Conservation (phyloP, 176 grass and related monocot species). For the Cenchrus americanus region DNA sequence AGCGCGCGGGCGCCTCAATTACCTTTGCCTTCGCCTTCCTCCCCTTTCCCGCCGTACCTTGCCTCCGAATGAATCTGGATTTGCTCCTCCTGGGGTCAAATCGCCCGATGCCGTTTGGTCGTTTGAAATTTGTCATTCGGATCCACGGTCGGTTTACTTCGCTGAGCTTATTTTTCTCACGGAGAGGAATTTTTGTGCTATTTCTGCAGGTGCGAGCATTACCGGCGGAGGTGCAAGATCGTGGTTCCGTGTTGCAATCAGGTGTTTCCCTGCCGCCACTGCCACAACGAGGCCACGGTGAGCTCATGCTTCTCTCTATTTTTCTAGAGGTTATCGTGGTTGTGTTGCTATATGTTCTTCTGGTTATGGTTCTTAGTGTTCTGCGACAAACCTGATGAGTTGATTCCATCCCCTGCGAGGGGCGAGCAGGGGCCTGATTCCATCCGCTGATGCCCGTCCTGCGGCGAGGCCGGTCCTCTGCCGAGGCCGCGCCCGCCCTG, state of each 20-base stretch:
- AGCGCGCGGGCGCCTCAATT: neutral
- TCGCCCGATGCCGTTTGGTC: neutral
- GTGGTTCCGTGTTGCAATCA: slow-evolving; percentile 85
- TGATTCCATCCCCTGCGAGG: no score
- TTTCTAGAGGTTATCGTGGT: no score
- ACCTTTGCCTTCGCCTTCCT: neutral
- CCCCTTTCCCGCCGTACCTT: neutral
- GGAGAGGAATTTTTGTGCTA: neutral
- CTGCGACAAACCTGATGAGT: no score
- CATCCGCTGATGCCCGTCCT: no score
- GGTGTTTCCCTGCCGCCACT: slow-evolving; percentile 87
- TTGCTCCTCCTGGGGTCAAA: neutral
- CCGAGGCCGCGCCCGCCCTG: no score
- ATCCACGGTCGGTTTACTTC: neutral
- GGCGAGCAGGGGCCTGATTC: no score
- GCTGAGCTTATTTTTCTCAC: neutral
- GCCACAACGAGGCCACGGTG: slow-evolving; percentile 90
- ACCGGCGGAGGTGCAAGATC: slow-evolving; percentile 90
- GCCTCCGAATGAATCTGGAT: slow-evolving; percentile 19
- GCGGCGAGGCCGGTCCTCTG: no score
- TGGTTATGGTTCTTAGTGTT: no score
- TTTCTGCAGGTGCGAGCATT: slow-evolving; percentile 74
- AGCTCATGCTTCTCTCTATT: neutral
- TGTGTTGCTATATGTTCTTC: no score
- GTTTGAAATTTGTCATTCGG: neutral